Evolutionary conservation across 345 rosid species (phyloP).

Genomic region (Pistacia atlantica): DNA sequence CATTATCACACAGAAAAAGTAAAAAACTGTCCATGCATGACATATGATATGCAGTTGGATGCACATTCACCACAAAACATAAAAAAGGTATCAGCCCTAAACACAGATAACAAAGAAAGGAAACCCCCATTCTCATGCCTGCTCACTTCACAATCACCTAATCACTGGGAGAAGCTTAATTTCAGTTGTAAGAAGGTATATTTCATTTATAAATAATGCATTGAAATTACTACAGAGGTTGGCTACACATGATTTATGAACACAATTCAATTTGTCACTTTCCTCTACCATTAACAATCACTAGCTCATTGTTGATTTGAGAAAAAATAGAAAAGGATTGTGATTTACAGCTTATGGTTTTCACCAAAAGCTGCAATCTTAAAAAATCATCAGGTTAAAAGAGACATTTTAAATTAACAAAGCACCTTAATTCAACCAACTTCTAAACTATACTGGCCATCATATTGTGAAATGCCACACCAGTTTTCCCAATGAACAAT

Average conservation of each 20-base stretch:
- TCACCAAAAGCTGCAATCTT: background rate
- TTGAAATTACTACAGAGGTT: background rate
- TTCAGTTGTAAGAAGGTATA: background rate
- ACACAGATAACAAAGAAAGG: no score
- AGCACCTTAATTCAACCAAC: background rate
- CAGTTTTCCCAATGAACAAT: background rate
- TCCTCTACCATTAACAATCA: background rate
- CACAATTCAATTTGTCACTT: background rate
- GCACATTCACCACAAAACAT: background rate
- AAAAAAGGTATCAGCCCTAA: background rate
- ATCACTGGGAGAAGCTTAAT: background rate
- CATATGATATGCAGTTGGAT: background rate
- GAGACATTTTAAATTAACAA: background rate
- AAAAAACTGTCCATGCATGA: background rate
- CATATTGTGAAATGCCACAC: background rate
- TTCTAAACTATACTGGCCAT: background rate
- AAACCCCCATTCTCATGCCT: no score
- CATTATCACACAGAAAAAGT: background rate
- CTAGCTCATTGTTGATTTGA: background rate
- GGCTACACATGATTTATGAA: background rate
- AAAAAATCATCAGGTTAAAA: background rate
- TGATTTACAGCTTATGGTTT: background rate
- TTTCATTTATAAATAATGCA: background rate
- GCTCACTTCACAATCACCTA: background rate
- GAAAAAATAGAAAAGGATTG: background rate